Percentiles rank a stretch among this genome's conserved stretches.
Conservation (phyloP, 257 asterid genomes). For the Salvia miltiorrhiza region DNA sequence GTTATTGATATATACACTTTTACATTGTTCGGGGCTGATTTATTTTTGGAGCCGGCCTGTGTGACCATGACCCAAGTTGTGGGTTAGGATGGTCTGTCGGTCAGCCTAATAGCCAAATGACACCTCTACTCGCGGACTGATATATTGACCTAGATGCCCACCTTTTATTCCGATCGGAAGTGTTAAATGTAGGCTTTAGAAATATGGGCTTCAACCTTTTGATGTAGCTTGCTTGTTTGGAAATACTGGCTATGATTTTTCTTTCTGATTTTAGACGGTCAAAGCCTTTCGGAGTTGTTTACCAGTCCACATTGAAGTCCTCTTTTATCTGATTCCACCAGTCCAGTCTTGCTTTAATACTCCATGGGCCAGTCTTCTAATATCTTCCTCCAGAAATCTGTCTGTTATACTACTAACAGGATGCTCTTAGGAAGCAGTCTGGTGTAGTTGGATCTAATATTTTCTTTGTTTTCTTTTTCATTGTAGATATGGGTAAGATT, state of each 20-base stretch:
- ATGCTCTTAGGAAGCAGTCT: slow-evolving; percentile 12
- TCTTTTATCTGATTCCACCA: background rate
- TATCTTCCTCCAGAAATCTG: background rate
- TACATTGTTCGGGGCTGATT: no score
- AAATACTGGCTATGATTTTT: background rate
- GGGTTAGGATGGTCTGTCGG: background rate
- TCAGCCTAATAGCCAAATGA: background rate
- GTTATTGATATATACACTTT: no score
- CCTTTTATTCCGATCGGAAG: background rate
- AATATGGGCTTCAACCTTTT: background rate
- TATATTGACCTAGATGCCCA: background rate
- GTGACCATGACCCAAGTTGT: no score
- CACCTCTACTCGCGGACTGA: background rate
- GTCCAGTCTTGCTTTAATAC: background rate
- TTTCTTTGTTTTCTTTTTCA: slow-evolving; percentile 25
- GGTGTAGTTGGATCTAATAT: slow-evolving; percentile 24
- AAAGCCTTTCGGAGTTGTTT: background rate
- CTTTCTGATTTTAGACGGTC: background rate
- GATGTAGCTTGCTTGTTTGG: background rate
- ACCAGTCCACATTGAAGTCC: background rate
- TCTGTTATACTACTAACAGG: background rate
- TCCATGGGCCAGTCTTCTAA: background rate
- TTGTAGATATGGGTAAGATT: slow-evolving; percentile 42
- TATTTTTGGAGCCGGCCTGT: no score
- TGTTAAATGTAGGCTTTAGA: background rate